Percentiles rank a stretch among this genome's conserved stretches.
phyloP scores from a whole-genome alignment of 2,329 filamentous ascomycete genomes.

The Hypoxylon sp. region DNA sequence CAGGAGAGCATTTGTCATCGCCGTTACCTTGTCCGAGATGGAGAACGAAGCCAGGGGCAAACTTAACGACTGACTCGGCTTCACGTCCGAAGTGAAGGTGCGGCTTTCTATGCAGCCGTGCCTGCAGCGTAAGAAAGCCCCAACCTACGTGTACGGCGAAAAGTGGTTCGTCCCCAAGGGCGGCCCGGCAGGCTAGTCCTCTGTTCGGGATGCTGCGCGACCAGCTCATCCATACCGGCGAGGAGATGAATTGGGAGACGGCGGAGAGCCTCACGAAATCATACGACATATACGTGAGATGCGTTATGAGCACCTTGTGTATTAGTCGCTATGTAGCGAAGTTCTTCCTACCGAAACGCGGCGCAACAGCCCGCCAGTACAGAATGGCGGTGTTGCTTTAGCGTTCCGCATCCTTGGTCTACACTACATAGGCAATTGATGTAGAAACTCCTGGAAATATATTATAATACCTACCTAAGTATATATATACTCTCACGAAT shows the following conservation, averaged over 20 bases:
- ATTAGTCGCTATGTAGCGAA: slow-evolving; percentile 50
- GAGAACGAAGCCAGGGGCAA: slow-evolving; percentile 48
- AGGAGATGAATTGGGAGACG: slow-evolving; percentile 47
- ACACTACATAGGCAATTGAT: slow-evolving; percentile 42
- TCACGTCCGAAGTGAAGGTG: slow-evolving; percentile 50
- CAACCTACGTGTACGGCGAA: slow-evolving; percentile 44
- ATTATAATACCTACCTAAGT: slow-evolving; percentile 46
- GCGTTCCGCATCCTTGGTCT: slow-evolving; percentile 50
- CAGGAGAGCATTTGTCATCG: slow-evolving; percentile 55
- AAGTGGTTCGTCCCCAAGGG: slow-evolving; percentile 53
- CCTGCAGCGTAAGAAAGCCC: slow-evolving; percentile 42
- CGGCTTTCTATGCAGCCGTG: slow-evolving; percentile 50
- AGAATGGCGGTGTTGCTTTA: slow-evolving; percentile 54
- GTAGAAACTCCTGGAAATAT: slow-evolving; percentile 48
- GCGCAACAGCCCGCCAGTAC: slow-evolving; percentile 29
- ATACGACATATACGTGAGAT: slow-evolving; percentile 39
- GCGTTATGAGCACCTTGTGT: slow-evolving; percentile 52
- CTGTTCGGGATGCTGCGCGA: slow-evolving; percentile 57
- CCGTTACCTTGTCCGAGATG: slow-evolving; percentile 50
- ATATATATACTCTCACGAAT: background rate
- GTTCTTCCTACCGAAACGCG: slow-evolving; percentile 50
- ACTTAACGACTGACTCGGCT: slow-evolving; percentile 52
- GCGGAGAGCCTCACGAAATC: slow-evolving; percentile 34
- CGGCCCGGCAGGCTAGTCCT: slow-evolving; percentile 48
- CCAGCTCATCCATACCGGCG: slow-evolving; percentile 51